phyloP scores from a whole-genome alignment of 177 flowering plant species.

The Vitis hybrid region DNA sequence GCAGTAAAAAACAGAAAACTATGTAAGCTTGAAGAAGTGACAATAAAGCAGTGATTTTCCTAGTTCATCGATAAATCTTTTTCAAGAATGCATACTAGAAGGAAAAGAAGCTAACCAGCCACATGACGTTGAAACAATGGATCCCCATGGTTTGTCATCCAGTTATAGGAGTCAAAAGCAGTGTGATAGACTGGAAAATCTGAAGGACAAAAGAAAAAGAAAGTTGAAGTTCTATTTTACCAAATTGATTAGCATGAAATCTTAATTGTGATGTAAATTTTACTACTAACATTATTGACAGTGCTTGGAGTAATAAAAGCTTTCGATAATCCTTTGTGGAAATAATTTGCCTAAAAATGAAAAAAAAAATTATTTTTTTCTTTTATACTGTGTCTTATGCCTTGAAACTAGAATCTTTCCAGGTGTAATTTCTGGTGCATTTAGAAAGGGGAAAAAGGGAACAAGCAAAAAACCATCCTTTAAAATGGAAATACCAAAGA shows the following conservation, averaged over 20 bases:
- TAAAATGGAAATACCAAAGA: too few relatives aligned
- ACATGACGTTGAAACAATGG: conserved; percentile 90
- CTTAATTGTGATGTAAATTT: not conserved
- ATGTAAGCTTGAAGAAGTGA: not conserved
- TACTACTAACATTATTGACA: not conserved
- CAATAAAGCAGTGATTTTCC: not conserved
- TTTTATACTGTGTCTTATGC: too few relatives aligned
- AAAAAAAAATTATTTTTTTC: too few relatives aligned
- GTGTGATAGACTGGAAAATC: conserved; percentile 98
- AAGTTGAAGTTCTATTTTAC: not conserved
- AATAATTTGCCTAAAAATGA: too few relatives aligned
- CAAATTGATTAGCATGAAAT: conserved; percentile 1
- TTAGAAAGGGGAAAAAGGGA: too few relatives aligned
- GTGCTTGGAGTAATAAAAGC: not conserved
- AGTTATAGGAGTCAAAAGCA: conserved; percentile 80
- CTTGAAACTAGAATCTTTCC: too few relatives aligned
- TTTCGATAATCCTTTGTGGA: not conserved
- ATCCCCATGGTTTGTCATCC: conserved; percentile 80
- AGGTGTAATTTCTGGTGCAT: too few relatives aligned
- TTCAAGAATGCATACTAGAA: not conserved
- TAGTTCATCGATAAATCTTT: not conserved
- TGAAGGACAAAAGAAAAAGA: conserved; percentile 22
- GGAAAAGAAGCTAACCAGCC: conserved; percentile 50
- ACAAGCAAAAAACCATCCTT: too few relatives aligned
- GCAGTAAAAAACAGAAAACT: not conserved